These are phyloP conservation scores for Lepidium aucheri DNA, from an alignment of 345 rosid species.

Conservation along the genomic window DNA sequence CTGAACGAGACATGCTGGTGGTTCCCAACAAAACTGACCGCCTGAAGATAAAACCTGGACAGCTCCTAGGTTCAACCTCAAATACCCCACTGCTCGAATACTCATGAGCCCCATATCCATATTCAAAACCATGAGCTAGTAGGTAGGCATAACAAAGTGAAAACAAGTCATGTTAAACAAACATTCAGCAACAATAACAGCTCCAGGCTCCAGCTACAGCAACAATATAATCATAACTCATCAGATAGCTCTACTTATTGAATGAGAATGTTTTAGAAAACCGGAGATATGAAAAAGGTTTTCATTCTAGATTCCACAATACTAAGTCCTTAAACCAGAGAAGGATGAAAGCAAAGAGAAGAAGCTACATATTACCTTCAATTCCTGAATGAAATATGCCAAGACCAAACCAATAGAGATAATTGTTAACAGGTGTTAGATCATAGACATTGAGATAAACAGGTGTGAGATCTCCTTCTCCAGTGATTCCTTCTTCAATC, in stretches of 20 bases:
- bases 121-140: constrained; percentile 75
- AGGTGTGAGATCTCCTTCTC: constrained; percentile 25
- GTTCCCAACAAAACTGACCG: constrained; percentile 73
- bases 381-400: constrained; percentile 96
- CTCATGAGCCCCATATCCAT: constrained; percentile 93
- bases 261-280: not conserved
- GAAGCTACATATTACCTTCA: constrained; percentile 47
- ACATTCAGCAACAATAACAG: not conserved
- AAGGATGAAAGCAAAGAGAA: not conserved
- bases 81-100: constrained; percentile 80
- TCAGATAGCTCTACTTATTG: not conserved
- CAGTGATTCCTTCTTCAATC: constrained; percentile 32
- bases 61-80: constrained; percentile 90
- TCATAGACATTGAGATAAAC: constrained; percentile 89
- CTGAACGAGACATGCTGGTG: constrained; percentile 57
- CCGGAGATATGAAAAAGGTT: not conserved
- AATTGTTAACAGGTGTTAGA: constrained; percentile 88
- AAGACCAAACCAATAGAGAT: constrained; percentile 84
- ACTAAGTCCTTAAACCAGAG: not conserved
- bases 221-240: not conserved
- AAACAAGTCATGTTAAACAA: not conserved
- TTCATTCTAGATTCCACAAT: not conserved
- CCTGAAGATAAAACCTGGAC: constrained; percentile 92
- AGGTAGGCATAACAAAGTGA: not conserved
- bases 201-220: not conserved